These are phyloP conservation scores for Daedaleopsis nitida DNA, from an alignment of 768 basidiomycete species.

Conservation along the genomic window DNA sequence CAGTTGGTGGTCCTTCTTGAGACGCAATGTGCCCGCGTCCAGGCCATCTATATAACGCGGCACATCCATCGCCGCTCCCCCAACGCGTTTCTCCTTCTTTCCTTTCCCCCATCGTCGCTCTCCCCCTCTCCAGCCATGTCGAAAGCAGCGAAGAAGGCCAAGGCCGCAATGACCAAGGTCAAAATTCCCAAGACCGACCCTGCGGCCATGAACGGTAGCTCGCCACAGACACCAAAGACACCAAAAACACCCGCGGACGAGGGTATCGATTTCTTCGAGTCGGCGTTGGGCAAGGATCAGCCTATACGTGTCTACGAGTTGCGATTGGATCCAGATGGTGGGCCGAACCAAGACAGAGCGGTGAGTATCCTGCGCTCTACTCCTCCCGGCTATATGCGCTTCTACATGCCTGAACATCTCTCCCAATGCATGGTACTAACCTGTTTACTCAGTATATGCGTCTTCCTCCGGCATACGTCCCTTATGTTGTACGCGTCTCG, in stretches of 20 bases:
- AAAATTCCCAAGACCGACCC: slow-evolving; percentile 18
- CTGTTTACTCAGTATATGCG: slow-evolving; percentile 76
- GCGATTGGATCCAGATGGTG: slow-evolving; percentile 85
- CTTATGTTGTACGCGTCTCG: slow-evolving; percentile 90
- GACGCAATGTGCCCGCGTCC: slow-evolving; percentile 13
- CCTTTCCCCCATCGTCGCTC: slow-evolving; percentile 7
- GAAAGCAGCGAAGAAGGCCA: slow-evolving; percentile 17
- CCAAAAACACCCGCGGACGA: slow-evolving; percentile 94
- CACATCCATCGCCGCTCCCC: not conserved
- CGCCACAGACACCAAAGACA: slow-evolving; percentile 41
- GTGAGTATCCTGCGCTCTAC: slow-evolving; percentile 34
- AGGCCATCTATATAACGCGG: slow-evolving; percentile 15
- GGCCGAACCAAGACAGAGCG: slow-evolving; percentile 81
- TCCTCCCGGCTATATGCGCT: slow-evolving; percentile 3
- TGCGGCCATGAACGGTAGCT: slow-evolving; percentile 8
- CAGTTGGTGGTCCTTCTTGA: not conserved
- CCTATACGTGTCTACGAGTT: slow-evolving; percentile 88
- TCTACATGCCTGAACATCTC: slow-evolving; percentile 1
- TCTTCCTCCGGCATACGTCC: slow-evolving; percentile 85
- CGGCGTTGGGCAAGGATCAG: slow-evolving; percentile 46
- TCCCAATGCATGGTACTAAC: not conserved
- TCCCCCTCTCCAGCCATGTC: slow-evolving; percentile 9
- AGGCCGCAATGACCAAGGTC: slow-evolving; percentile 16
- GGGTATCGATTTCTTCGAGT: slow-evolving; percentile 85
- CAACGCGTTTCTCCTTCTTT: slow-evolving; percentile 9